Percentiles rank a stretch among this genome's conserved stretches.
These are phyloP conservation scores for Vanrija pseudolonga DNA, from an alignment of 1,284 basidiomycete species.

Conservation along the genomic window DNA sequence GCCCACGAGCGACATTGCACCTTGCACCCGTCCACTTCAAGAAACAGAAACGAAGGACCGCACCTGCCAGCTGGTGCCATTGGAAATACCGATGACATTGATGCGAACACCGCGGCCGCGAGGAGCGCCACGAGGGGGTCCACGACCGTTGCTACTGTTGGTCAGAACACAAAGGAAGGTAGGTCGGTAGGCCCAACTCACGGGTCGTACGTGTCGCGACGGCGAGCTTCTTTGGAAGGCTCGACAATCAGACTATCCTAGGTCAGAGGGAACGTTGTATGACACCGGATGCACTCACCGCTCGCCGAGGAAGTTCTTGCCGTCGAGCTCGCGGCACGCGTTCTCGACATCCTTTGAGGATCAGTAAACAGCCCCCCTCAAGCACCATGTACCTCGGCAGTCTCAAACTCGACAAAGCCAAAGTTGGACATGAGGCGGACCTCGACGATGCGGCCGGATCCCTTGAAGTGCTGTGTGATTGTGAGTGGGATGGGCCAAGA, in stretches of 20 bases:
- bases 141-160: slow-evolving; percentile 12
- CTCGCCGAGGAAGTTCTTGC: slow-evolving; percentile 79
- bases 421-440: slow-evolving; percentile 93
- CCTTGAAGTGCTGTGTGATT: slow-evolving; percentile 69
- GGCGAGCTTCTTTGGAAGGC: slow-evolving; percentile 81
- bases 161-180: background rate
- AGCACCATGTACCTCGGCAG: slow-evolving; percentile 57
- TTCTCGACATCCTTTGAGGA: slow-evolving; percentile 78
- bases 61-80: slow-evolving; percentile 98
- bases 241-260: slow-evolving; percentile 75
- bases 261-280: slow-evolving; percentile 1
- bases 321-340: slow-evolving; percentile 77
- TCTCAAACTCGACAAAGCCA: slow-evolving; percentile 92
- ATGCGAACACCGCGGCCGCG: slow-evolving; percentile 66
- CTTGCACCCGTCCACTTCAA: background rate
- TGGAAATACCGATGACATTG: slow-evolving; percentile 77
- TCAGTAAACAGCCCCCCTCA: background rate
- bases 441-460: slow-evolving; percentile 79
- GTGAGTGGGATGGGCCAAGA: background rate
- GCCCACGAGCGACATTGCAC: background rate
- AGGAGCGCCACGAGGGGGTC: slow-evolving; percentile 29
- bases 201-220: slow-evolving; percentile 71
- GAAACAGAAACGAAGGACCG: slow-evolving; percentile 23
- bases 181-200: slow-evolving; percentile 35
- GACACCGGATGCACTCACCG: slow-evolving; percentile 56